These are phyloP conservation scores for Neopestalotiopsis sp. DNA, from an alignment of 2,329 filamentous ascomycete species.

Conservation along the genomic window DNA sequence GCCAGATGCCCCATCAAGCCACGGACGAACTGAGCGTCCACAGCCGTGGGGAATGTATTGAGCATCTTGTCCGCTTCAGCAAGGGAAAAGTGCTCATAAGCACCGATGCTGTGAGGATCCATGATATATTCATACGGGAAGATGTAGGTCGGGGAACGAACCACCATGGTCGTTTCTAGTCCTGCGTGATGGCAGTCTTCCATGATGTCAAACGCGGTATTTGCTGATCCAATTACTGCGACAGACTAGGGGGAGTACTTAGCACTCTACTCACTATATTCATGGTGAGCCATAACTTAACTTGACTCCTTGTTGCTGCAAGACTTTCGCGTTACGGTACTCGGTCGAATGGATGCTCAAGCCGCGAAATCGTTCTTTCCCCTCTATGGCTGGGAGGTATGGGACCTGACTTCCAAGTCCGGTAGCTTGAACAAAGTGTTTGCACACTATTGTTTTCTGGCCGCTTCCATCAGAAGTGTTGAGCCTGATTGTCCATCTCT, in stretches of 20 bases:
- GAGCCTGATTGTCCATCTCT: slow-evolving; percentile 28
- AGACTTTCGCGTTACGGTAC: slow-evolving; percentile 27
- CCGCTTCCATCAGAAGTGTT: not conserved
- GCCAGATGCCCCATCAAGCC: slow-evolving; percentile 32
- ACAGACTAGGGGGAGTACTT: slow-evolving; percentile 29
- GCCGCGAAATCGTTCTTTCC: slow-evolving; percentile 29
- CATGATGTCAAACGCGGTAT: slow-evolving; percentile 47
- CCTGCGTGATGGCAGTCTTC: slow-evolving; percentile 39
- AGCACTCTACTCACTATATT: not conserved
- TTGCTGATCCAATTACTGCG: slow-evolving; percentile 44
- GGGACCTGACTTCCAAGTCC: slow-evolving; percentile 30
- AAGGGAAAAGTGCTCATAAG: slow-evolving; percentile 33
- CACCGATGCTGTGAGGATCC: slow-evolving; percentile 32
- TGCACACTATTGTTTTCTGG: slow-evolving; percentile 20
- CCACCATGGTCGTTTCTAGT: slow-evolving; percentile 41
- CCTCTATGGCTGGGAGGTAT: slow-evolving; percentile 29
- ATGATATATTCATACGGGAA: slow-evolving; percentile 37
- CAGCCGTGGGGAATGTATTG: slow-evolving; percentile 24
- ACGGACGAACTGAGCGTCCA: slow-evolving; percentile 28
- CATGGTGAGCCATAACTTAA: slow-evolving; percentile 14
- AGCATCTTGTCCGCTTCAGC: slow-evolving; percentile 31
- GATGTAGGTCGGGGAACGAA: slow-evolving; percentile 41
- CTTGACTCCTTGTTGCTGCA: slow-evolving; percentile 30
- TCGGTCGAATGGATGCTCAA: slow-evolving; percentile 31
- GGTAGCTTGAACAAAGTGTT: slow-evolving; percentile 35